A percentile compares a stretch with the other conserved stretches of the same genome.
Evolutionary conservation across 1,284 basidiomycete genomes (phyloP).

Genomic region (Ustilago tritici): DNA sequence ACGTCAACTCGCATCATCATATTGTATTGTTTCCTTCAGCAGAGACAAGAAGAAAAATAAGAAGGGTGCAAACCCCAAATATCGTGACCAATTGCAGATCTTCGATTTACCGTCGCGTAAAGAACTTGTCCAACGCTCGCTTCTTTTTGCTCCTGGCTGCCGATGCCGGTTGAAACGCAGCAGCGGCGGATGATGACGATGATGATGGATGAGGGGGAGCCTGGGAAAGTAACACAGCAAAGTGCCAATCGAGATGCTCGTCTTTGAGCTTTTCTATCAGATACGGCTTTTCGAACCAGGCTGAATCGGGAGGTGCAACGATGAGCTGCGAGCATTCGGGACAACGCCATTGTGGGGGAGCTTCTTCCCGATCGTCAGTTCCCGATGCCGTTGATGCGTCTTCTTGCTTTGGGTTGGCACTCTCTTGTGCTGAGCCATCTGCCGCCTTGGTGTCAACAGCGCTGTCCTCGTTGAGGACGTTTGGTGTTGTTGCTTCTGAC

Average conservation of each 20-base stretch:
- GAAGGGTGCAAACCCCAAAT: conserved; percentile 37
- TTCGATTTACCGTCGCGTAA: conserved; percentile 24
- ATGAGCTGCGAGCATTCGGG: conserved; percentile 49
- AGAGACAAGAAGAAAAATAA: conserved; percentile 18
- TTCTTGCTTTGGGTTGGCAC: background rate
- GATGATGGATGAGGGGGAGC: conserved; percentile 11
- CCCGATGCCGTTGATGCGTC: background rate
- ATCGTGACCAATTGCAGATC: background rate
- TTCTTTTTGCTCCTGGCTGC: conserved; percentile 29
- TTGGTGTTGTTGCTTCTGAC: background rate
- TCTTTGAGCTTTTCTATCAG: conserved; percentile 46
- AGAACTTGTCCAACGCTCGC: conserved; percentile 40
- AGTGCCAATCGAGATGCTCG: conserved; percentile 63
- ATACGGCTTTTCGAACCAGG: conserved; percentile 47
- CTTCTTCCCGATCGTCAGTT: conserved; percentile 14
- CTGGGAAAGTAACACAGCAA: conserved; percentile 56
- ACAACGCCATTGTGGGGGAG: conserved; percentile 47
- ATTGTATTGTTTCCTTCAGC: no score
- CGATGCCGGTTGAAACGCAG: background rate
- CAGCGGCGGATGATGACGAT: background rate
- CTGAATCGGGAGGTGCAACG: conserved; percentile 24
- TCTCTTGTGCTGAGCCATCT: background rate
- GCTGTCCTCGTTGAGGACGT: background rate
- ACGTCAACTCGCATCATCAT: no score
- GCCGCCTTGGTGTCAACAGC: background rate